Percentiles rank a stretch among this genome's conserved stretches.
These are phyloP conservation scores for Diaporthe ampelina DNA, from an alignment of 2,329 filamentous ascomycete genomes.

Conservation along the genomic window DNA sequence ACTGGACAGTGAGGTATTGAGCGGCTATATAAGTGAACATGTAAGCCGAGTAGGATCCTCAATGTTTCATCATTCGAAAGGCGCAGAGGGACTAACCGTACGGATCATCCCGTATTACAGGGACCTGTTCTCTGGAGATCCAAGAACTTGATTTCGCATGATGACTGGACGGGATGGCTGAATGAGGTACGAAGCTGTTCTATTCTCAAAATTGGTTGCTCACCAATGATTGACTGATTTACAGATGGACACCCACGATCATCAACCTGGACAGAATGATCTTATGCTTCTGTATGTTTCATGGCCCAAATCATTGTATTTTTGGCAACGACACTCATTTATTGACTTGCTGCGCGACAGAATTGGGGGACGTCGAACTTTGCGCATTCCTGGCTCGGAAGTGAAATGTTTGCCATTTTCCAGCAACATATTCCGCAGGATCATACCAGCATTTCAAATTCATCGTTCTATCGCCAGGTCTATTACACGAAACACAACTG, in stretches of 20 bases:
- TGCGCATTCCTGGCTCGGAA: background rate
- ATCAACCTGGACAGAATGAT: background rate
- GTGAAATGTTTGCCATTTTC: background rate
- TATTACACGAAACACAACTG: background rate
- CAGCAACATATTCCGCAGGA: background rate
- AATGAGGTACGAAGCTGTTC: background rate
- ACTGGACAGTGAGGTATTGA: background rate
- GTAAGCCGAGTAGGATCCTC: background rate
- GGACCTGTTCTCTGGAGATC: background rate
- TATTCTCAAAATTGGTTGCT: background rate
- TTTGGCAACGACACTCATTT: background rate
- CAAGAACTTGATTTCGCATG: background rate
- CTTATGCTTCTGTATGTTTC: background rate
- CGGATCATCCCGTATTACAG: background rate
- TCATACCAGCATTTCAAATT: background rate
- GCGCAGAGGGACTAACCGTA: background rate
- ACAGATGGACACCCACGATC: background rate
- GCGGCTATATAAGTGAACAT: background rate
- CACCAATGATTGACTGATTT: background rate
- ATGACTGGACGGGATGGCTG: background rate
- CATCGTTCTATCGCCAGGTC: background rate
- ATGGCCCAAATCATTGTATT: background rate
- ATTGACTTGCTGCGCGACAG: background rate
- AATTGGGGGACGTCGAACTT: background rate
- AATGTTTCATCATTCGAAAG: background rate